Conservation (phyloP, 2,329 filamentous ascomycete species). For the Aspergillus niger region DNA sequence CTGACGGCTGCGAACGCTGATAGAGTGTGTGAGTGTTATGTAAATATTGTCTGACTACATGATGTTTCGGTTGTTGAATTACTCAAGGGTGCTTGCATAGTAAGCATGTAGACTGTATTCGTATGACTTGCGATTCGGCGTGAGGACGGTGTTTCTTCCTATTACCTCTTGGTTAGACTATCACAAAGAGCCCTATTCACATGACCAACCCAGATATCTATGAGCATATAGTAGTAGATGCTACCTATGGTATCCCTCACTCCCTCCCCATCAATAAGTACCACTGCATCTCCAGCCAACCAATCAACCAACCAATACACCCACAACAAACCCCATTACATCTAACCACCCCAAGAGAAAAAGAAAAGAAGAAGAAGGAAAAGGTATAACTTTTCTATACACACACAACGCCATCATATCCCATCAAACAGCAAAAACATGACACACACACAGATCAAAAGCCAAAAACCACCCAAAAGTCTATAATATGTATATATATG, state of each 20-base stretch:
- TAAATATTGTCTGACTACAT: conserved; percentile 41
- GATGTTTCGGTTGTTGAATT: conserved; percentile 12
- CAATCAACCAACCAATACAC: background rate
- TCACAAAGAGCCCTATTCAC: no score
- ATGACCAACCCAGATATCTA: no score
- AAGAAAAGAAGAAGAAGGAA: conserved; percentile 1
- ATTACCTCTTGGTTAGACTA: no score
- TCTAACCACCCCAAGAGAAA: background rate
- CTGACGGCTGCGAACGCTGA: conserved; percentile 21
- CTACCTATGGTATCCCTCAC: no score
- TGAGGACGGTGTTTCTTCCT: no score
- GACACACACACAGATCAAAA: conserved; percentile 15
- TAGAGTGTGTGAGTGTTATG: conserved; percentile 33
- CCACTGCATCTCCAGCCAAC: no score
- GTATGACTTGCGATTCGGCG: background rate
- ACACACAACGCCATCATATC: conserved; percentile 3
- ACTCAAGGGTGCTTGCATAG: conserved; percentile 7
- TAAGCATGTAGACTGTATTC: background rate
- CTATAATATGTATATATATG: conserved; percentile 23
- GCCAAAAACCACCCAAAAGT: conserved; percentile 13
- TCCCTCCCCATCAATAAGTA: no score
- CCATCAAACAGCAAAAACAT: conserved; percentile 25
- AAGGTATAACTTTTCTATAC: conserved; percentile 16
- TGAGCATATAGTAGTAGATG: no score
- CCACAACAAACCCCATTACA: background rate